These are phyloP conservation scores for Tylopilus orsonianus DNA, from an alignment of 1,284 basidiomycete species.

Conservation along the genomic window DNA sequence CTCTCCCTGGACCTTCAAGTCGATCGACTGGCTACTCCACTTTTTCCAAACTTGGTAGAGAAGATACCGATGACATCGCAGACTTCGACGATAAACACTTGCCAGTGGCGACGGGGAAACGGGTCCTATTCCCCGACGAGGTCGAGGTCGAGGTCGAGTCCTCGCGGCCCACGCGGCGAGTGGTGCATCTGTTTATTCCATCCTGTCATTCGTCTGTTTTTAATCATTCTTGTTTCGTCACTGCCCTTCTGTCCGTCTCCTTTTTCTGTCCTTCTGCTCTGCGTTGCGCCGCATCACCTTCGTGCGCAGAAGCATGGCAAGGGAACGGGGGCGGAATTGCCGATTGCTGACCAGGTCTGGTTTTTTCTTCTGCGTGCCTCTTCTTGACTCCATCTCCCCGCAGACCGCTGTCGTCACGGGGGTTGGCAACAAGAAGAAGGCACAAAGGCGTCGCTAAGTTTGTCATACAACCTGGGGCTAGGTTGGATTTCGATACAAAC, in stretches of 20 bases:
- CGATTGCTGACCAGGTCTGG: constrained; percentile 27
- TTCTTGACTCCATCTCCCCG: constrained; percentile 4
- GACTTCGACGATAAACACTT: constrained; percentile 22
- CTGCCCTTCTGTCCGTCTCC: too few relatives aligned
- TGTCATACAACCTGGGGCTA: too few relatives aligned
- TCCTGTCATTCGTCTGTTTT: constrained; percentile 4
- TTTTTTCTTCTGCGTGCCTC: not conserved
- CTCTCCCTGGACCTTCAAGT: constrained; percentile 13
- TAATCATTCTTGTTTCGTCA: constrained; percentile 1
- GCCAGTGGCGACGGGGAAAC: constrained; percentile 25
- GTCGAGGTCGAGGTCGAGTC: constrained; percentile 20
- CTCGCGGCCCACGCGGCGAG: constrained; percentile 29
- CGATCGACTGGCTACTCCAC: constrained; percentile 25
- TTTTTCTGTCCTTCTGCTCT: not conserved
- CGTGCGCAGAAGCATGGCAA: constrained; percentile 26
- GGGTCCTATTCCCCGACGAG: constrained; percentile 27
- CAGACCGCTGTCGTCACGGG: constrained; percentile 2
- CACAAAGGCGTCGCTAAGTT: constrained; percentile 28
- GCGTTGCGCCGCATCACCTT: not conserved
- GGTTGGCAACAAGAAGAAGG: constrained; percentile 22
- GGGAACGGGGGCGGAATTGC: constrained; percentile 13
- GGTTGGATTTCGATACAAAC: too few relatives aligned
- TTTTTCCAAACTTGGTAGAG: constrained; percentile 27
- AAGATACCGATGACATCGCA: constrained; percentile 33
- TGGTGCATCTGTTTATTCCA: constrained; percentile 18